phyloP scores from a whole-genome alignment of 352 stramenopile genomes.

The Phytophthora rubi region DNA sequence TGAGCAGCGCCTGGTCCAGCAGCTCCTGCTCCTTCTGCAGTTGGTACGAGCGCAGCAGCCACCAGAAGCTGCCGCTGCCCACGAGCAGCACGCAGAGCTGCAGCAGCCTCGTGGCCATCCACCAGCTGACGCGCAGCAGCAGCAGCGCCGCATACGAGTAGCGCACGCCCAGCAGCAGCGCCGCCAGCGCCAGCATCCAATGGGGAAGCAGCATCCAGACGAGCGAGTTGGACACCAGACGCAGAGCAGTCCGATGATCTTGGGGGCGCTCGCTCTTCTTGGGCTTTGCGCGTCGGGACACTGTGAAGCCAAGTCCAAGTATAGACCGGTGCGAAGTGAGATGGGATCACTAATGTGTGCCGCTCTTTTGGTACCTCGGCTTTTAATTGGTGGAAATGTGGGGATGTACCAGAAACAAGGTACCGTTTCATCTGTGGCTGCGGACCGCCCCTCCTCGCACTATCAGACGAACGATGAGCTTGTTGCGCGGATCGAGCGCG shows the following conservation, averaged over 20 bases:
- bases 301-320: conserved; percentile 25
- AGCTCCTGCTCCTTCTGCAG: conserved; percentile 69
- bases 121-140: conserved; percentile 27
- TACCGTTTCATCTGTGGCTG: conserved; percentile 26
- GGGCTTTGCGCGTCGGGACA: conserved; percentile 15
- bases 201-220: conserved; percentile 26
- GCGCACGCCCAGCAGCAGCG: conserved; percentile 36
- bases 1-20: conserved; percentile 52
- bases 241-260: conserved; percentile 4
- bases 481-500: conserved; percentile 48
- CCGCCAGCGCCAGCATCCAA: conserved; percentile 21
- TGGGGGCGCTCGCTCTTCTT: background rate
- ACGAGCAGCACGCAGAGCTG: conserved; percentile 55
- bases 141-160: conserved; percentile 21
- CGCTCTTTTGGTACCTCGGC: background rate
- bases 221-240: conserved; percentile 8
- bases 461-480: conserved; percentile 18
- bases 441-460: conserved; percentile 2
- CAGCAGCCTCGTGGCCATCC: conserved; percentile 37
- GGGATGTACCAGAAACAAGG: background rate
- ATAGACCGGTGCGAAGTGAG: conserved; percentile 5
- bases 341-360: conserved; percentile 10
- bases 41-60: conserved; percentile 66
- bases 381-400: conserved; percentile 1
- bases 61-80: conserved; percentile 66